Conservation (phyloP, 1,139 yeast genomes). For the Zygoascus hellenicus region DNA sequence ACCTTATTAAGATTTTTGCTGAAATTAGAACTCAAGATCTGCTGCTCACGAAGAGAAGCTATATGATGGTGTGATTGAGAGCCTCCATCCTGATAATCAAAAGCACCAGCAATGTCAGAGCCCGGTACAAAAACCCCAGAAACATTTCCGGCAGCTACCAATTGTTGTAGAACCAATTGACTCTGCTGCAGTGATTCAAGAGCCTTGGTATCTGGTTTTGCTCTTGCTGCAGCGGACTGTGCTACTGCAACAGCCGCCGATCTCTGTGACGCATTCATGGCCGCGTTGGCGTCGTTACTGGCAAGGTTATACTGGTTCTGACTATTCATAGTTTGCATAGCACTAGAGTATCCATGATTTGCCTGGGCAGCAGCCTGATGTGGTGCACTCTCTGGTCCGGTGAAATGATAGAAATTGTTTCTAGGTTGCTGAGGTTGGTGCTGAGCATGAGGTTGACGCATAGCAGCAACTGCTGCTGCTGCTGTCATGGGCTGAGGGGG, state of each 20-base stretch:
- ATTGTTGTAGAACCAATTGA: conserved; percentile 5
- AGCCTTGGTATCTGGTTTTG: neutral
- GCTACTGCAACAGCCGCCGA: conserved; percentile 6
- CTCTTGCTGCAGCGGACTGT: neutral
- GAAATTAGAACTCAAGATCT: conserved; percentile 30
- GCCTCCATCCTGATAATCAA: conserved; percentile 27
- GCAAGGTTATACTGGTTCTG: conserved; percentile 2
- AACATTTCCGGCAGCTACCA: conserved; percentile 7
- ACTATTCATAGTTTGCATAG: neutral
- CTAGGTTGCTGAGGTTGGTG: neutral
- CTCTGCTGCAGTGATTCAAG: neutral
- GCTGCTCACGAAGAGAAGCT: conserved; percentile 21
- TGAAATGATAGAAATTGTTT: neutral
- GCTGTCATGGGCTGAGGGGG: conserved; percentile 3
- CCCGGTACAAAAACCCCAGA: conserved; percentile 25
- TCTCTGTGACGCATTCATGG: neutral
- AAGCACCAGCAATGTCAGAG: conserved; percentile 27
- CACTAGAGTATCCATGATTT: neutral
- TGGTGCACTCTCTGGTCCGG: conserved; percentile 1
- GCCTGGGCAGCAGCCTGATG: conserved; percentile 1
- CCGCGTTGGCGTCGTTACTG: neutral
- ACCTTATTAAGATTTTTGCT: conserved; percentile 27
- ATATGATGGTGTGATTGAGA: conserved; percentile 13
- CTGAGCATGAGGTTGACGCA: conserved; percentile 1
- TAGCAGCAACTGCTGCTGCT: conserved; percentile 1